A percentile compares a stretch with the other conserved stretches of the same genome.
These are phyloP conservation scores for Aphanocladium album DNA, from an alignment of 2,329 filamentous ascomycete genomes.

Conservation along the genomic window DNA sequence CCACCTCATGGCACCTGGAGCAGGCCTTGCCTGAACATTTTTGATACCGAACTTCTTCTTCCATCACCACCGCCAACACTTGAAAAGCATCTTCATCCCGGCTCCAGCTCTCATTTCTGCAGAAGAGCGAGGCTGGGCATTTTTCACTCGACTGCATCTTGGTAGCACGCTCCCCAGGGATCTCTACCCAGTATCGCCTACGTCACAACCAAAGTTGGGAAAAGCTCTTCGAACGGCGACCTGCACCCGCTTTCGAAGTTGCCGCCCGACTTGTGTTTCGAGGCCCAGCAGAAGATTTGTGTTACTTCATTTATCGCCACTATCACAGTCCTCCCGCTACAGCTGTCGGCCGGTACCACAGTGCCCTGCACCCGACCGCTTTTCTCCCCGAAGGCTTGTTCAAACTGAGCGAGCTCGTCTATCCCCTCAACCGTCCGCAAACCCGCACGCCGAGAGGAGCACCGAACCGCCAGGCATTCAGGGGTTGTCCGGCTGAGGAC, in stretches of 20 bases:
- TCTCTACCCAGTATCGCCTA: slow-evolving; percentile 15
- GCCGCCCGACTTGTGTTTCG: slow-evolving; percentile 14
- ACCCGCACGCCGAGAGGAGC: slow-evolving; percentile 3
- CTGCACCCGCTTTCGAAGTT: slow-evolving; percentile 36
- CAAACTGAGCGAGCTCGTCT: neutral
- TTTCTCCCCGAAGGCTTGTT: neutral
- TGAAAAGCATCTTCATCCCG: slow-evolving; percentile 7
- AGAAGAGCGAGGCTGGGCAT: slow-evolving; percentile 10
- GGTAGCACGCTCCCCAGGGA: neutral
- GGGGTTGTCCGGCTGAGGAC: slow-evolving; percentile 30
- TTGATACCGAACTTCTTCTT: slow-evolving; percentile 14
- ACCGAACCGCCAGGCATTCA: neutral
- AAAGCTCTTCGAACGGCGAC: slow-evolving; percentile 34
- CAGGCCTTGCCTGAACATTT: slow-evolving; percentile 12
- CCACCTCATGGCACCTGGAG: slow-evolving; percentile 33
- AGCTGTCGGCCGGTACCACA: neutral
- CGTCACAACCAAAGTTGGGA: slow-evolving; percentile 18
- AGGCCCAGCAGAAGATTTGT: neutral
- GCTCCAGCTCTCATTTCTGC: slow-evolving; percentile 5
- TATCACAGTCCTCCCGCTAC: neutral
- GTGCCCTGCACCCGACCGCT: neutral
- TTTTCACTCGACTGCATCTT: neutral
- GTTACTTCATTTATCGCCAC: neutral
- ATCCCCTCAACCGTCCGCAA: neutral
- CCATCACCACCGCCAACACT: slow-evolving; percentile 17